Evolutionary conservation across 2,329 filamentous ascomycete species (phyloP).

Genomic region (Diaporthe destruens): DNA sequence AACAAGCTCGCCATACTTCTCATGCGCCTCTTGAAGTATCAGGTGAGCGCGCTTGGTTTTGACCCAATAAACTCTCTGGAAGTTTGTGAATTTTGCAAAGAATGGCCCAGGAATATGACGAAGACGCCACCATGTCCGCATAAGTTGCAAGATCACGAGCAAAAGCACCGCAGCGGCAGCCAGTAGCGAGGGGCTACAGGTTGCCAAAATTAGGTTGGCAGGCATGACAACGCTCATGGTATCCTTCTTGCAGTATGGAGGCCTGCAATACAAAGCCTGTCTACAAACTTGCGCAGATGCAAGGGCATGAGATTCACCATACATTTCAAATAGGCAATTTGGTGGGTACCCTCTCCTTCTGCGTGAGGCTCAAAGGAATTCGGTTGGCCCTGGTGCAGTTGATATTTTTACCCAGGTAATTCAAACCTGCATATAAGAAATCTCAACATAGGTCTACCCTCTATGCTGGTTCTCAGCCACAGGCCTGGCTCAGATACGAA

Average conservation of each 20-base stretch:
- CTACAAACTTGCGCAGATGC: background rate
- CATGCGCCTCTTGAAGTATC: constrained; percentile 51
- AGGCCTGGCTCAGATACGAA: background rate
- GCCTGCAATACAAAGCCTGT: background rate
- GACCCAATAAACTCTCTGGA: constrained; percentile 44
- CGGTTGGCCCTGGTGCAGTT: background rate
- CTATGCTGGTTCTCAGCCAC: background rate
- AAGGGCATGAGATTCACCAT: background rate
- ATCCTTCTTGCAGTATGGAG: background rate
- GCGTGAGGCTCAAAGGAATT: background rate
- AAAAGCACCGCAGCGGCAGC: constrained; percentile 11
- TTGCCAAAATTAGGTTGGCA: background rate
- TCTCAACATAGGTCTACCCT: background rate
- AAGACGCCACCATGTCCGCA: constrained; percentile 41
- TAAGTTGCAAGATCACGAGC: background rate
- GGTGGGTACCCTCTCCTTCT: background rate
- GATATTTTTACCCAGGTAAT: constrained; percentile 21
- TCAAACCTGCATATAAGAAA: background rate
- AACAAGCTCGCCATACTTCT: constrained; percentile 60
- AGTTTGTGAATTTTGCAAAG: constrained; percentile 42
- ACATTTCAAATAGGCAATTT: background rate
- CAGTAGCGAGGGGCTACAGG: background rate
- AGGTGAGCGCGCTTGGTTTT: constrained; percentile 42
- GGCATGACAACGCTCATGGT: constrained; percentile 2
- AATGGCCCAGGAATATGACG: constrained; percentile 45